Evolutionary conservation across 352 stramenopile species (phyloP), one percentile per base, ranked within the genome.

Genomic region (Blastocystis hominis): DNA sequence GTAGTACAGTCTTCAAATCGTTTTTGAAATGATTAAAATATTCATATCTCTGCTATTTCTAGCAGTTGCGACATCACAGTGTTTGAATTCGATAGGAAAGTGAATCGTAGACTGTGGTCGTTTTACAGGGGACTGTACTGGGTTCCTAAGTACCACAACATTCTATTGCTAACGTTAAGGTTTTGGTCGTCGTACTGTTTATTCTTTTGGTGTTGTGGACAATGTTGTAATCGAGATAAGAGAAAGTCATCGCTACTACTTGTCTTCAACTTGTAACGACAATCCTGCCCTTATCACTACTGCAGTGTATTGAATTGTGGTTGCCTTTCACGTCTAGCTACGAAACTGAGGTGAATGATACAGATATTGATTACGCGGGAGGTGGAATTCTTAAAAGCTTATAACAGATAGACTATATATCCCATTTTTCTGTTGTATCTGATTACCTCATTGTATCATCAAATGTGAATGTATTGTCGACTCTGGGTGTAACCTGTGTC

Each of bases 41-140:
- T 69, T 69, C 13, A 42, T 24, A 30, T 75, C 9, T 54, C 47
- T 47, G n/a, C 9, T 75, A 7, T 6, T 75, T 15, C n/a, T 42
- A 15, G 10, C 24, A 30, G 6, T 75, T 40, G 10, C 5, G 13
- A 50, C 10, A 30, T n/a, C 63, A 15, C 36, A 75, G 63, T 75
- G 63, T 75, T 54, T 13, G 34, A 50, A 10, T 64, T 13, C 6
- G n/a, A 36, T 64, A 13, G n/a, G 6, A 34, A 10, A 36, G 6
- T 75, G 7, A 40, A 50, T n/a, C 15, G 63, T 75, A 75, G 63
- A 75, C 24, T 75, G 63, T 75, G 63, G 63, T 75, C 63, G 63
- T 13, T 75, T 42, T 75, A 13, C 36, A 15, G 9, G 63, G 13
- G 63, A 40, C 10, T 75, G 63, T 36, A 40, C 24, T n/a, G 42